Percentiles rank a stretch among this genome's conserved stretches.
These are phyloP conservation scores for Earliella scabrosa DNA, from an alignment of 1,284 basidiomycete genomes.

Conservation along the genomic window DNA sequence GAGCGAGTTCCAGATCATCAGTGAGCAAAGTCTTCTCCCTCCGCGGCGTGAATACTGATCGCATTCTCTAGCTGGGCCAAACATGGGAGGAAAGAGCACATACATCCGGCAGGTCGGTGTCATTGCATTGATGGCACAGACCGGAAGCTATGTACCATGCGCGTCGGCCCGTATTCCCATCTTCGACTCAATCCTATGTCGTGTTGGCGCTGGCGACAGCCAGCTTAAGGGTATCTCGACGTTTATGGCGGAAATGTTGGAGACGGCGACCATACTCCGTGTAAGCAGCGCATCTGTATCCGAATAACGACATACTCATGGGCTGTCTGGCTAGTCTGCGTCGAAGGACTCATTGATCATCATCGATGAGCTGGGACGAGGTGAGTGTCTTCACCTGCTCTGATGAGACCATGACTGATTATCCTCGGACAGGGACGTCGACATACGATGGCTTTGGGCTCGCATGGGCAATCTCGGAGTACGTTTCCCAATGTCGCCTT, in stretches of 20 bases:
- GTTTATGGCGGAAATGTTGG: constrained; percentile 99
- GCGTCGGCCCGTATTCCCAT: constrained; percentile 85
- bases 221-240: constrained; percentile 98
- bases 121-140: constrained; percentile 94
- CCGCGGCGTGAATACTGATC: constrained; percentile 10
- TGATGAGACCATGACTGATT: background rate
- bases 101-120: constrained; percentile 94
- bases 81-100: constrained; percentile 96
- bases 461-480: constrained; percentile 99
- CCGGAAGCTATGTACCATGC: constrained; percentile 95
- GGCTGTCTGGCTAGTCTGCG: constrained; percentile 70
- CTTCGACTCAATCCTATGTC: constrained; percentile 95
- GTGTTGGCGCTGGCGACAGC: constrained; percentile 97
- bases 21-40: constrained; percentile 41
- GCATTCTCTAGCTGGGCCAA: constrained; percentile 76
- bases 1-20: constrained; percentile 90
- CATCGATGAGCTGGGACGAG: constrained; percentile 97
- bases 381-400: constrained; percentile 39
- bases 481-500: constrained; percentile 29
- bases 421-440: constrained; percentile 73
- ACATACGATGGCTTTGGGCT: constrained; percentile 99
- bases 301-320: background rate
- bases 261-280: constrained; percentile 94
- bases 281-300: constrained; percentile 44
- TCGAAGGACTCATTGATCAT: constrained; percentile 95